A percentile compares a stretch with the other conserved stretches of the same genome.
These are phyloP conservation scores for Pseudogymnoascus sp. DNA, from an alignment of 2,329 filamentous ascomycete species.

Conservation along the genomic window DNA sequence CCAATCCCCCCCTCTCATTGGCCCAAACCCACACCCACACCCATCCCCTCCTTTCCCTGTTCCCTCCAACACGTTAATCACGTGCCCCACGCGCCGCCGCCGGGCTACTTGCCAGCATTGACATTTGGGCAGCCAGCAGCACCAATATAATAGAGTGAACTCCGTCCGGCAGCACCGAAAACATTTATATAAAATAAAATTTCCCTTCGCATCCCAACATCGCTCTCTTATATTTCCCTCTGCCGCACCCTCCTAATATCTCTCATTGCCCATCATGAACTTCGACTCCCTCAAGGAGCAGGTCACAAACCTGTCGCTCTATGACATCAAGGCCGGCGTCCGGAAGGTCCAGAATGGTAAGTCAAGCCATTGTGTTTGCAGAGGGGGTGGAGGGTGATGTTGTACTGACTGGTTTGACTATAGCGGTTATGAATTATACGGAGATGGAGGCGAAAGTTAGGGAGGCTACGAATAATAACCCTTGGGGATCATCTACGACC, in stretches of 20 bases:
- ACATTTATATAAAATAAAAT: too few relatives aligned
- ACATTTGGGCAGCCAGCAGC: not conserved
- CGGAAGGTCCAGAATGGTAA: constrained; percentile 72
- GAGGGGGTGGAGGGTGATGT: constrained; percentile 13
- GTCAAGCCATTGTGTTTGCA: constrained; percentile 20
- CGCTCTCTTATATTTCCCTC: not conserved
- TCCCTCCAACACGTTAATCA: not conserved
- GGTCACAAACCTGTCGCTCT: constrained; percentile 64
- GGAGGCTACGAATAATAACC: constrained; percentile 98
- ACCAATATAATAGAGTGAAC: not conserved
- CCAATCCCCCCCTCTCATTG: not conserved
- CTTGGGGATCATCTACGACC: constrained; percentile 77
- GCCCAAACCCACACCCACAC: not conserved
- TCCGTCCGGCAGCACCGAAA: not conserved
- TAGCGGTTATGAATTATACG: constrained; percentile 73
- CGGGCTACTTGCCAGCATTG: not conserved
- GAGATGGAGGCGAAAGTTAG: constrained; percentile 74
- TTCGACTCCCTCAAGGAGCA: constrained; percentile 59
- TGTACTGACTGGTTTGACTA: constrained; percentile 21
- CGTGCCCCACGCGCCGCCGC: not conserved
- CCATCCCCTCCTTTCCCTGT: not conserved
- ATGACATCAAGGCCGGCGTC: constrained; percentile 68
- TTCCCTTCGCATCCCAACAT: not conserved
- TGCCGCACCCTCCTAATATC: not conserved
- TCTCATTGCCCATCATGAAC: constrained; percentile 31